Evolutionary conservation across 257 asterid species (phyloP), one percentile per base, ranked within the genome.

Genomic region (Forsythia suspensa): DNA sequence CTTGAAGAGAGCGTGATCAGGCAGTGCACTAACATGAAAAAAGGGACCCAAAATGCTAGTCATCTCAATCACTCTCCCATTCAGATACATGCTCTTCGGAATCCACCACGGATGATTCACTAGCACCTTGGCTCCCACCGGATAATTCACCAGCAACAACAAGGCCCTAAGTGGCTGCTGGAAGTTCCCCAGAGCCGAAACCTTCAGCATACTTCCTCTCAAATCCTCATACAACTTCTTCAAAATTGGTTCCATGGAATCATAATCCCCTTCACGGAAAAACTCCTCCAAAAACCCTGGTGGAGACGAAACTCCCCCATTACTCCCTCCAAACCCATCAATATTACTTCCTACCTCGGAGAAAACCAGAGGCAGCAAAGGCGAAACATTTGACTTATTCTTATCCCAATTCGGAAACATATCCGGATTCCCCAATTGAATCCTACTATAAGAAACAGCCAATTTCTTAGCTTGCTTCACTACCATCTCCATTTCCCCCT

Each of bases 21-120:
- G 95, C 80, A 96, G 87, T 59, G 98, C 98, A 84, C 99, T 96
- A 46, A 96, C 99, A 82, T 93, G 99, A 70, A 96, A 93, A 82
- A 96, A 93, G 8, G 98, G 97, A 20, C 99, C 99, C 84, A 96
- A 82, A 73, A 93, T 93, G 84, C 97, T 96, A 55, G 97, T 90
- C 99, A 93, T 89, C 88, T 96, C 99, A 74, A 96, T 93, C 24
- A 89, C 97, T 81, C 99, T 91, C 79, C 99, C 99, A 80, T 91
- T 96, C 92, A 93, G 48, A 84, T 90, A 93, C 79, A 85, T 77
- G 24, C 93, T 83, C 75, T 87, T 88, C 0, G 99, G 98, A 38
- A 94, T 91, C 99, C 99, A 96, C 97, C 99, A 92, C 0, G 95
- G 96, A 84, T 96, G 97, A 87, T 84, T 92, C 37, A 96, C 99